phyloP scores from a whole-genome alignment of 176 grass and related monocot genomes.

The Poa annua region DNA sequence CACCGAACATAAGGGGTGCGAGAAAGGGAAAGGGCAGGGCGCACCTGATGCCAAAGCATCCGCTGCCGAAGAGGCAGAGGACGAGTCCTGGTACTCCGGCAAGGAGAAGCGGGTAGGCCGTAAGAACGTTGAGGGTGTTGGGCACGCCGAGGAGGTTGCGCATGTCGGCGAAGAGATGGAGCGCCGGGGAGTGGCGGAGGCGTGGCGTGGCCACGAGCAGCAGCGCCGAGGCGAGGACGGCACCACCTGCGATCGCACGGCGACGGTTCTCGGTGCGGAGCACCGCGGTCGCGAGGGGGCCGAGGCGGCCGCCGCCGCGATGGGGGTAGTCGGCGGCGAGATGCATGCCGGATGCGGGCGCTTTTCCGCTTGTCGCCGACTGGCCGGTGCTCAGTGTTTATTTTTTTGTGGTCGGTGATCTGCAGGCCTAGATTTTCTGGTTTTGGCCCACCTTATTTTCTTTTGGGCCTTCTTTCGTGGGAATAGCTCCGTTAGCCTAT shows the following conservation, averaged over 20 bases:
- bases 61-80: constrained; percentile 75
- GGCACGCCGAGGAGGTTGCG: constrained; percentile 95
- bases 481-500: background rate
- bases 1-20: constrained; percentile 30
- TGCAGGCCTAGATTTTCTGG: constrained; percentile 6
- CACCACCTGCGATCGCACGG: constrained; percentile 56
- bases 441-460: constrained; percentile 17
- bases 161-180: constrained; percentile 98
- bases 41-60: constrained; percentile 93
- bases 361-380: background rate
- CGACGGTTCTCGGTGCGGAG: constrained; percentile 46
- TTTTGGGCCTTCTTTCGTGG: background rate
- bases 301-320: constrained; percentile 42
- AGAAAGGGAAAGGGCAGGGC: background rate
- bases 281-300: constrained; percentile 26
- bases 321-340: constrained; percentile 49
- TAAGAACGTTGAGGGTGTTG: constrained; percentile 95
- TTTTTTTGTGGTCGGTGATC: no score
- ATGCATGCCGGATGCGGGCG: constrained; percentile 44
- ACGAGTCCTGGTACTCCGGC: constrained; percentile 78
- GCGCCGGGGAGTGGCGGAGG: constrained; percentile 74
- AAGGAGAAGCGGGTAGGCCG: constrained; percentile 81
- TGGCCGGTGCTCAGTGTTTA: background rate
- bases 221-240: constrained; percentile 51
- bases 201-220: constrained; percentile 82